Percentiles rank a stretch among this genome's conserved stretches.
phyloP scores from a whole-genome alignment of 2,329 filamentous ascomycete species.

The Curvularia lunata region DNA sequence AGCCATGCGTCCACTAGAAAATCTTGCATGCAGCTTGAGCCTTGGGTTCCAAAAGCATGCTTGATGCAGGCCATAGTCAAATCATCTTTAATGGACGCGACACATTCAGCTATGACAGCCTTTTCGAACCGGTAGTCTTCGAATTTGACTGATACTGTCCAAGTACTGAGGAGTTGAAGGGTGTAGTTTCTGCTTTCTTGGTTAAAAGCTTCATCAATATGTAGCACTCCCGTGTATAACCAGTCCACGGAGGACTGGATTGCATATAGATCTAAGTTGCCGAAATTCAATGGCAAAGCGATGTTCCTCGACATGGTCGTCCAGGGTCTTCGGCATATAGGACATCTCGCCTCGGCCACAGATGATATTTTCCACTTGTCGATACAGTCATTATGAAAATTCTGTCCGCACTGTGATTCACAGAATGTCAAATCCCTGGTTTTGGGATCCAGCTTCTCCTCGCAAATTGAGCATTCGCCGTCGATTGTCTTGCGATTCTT shows the following conservation, averaged over 20 bases:
- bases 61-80: background rate
- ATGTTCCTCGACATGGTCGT: background rate
- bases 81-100: background rate
- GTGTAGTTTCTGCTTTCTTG: background rate
- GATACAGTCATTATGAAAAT: background rate
- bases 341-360: background rate
- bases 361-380: background rate
- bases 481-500: background rate
- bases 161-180: background rate
- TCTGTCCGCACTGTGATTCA: background rate
- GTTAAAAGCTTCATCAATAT: background rate
- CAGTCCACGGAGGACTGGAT: background rate
- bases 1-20: background rate
- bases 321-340: background rate
- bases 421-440: background rate
- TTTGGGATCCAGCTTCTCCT: background rate
- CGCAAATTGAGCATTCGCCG: background rate
- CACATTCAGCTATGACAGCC: background rate
- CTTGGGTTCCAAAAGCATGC: background rate
- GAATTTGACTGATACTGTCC: background rate
- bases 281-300: background rate
- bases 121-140: background rate
- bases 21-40: background rate
- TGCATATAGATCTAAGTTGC: background rate
- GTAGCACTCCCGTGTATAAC: background rate